Conservation (phyloP, 192 early-diverging fungal species). For the Spizellomyces punctatus region DNA sequence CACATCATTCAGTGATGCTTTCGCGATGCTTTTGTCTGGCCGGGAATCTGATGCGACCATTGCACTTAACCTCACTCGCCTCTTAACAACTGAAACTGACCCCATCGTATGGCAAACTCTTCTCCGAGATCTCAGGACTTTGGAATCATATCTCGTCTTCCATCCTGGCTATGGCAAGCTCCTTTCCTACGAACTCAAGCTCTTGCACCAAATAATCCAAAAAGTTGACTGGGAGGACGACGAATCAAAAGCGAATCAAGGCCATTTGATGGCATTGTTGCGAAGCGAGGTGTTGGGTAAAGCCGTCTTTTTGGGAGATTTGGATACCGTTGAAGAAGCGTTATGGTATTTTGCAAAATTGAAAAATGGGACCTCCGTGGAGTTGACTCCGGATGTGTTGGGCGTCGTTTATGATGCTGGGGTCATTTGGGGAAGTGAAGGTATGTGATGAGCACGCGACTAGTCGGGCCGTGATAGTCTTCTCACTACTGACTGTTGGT, state of each 20-base stretch:
- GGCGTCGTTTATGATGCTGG: conserved; percentile 42
- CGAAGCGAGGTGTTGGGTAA: conserved; percentile 24
- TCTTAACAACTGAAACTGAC: conserved; percentile 24
- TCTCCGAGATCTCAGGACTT: conserved; percentile 15
- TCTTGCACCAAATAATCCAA: conserved; percentile 18
- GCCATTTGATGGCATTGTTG: conserved; percentile 29
- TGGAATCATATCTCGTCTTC: conserved; percentile 15
- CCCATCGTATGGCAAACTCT: conserved; percentile 31
- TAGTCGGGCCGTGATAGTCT: background rate
- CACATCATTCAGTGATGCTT: background rate
- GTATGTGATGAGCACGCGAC: background rate
- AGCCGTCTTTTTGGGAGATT: conserved; percentile 25
- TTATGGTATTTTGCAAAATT: conserved; percentile 30
- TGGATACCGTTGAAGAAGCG: conserved; percentile 17
- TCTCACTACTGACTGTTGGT: background rate
- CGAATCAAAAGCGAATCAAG: background rate
- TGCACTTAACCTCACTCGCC: conserved; percentile 9
- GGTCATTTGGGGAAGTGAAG: conserved; percentile 32
- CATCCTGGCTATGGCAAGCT: conserved; percentile 22
- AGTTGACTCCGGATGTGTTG: conserved; percentile 31
- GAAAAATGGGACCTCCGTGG: background rate
- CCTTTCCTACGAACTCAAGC: background rate
- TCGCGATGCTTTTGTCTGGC: conserved; percentile 1
- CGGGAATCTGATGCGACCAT: background rate
- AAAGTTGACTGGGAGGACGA: conserved; percentile 26